Conservation (phyloP, 768 basidiomycete genomes). For the Leucosporidium creatinivorum region DNA sequence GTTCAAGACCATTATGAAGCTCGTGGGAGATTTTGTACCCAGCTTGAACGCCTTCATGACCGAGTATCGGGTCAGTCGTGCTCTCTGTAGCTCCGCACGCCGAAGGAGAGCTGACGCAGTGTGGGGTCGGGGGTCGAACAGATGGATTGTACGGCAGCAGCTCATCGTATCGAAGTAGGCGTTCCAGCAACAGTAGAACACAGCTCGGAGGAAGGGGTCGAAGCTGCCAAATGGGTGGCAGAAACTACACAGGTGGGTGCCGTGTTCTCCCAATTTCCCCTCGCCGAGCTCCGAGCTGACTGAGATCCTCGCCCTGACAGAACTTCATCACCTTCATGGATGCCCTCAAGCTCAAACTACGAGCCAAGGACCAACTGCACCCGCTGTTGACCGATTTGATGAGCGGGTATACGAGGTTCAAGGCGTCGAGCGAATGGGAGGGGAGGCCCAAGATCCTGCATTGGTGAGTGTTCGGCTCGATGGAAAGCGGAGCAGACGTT, state of each 20-base stretch:
- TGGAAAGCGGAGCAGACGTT: no score
- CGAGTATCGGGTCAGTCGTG: constrained; percentile 62
- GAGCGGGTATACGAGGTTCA: constrained; percentile 86
- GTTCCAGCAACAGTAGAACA: constrained; percentile 97
- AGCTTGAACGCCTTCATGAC: constrained; percentile 86
- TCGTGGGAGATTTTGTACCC: constrained; percentile 81
- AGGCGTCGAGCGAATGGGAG: constrained; percentile 92
- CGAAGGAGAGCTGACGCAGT: neutral
- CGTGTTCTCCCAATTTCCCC: constrained; percentile 10
- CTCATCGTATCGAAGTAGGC: constrained; percentile 81
- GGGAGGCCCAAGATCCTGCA: constrained; percentile 86
- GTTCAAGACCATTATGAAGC: constrained; percentile 93
- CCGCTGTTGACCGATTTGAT: constrained; percentile 93
- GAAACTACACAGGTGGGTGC: constrained; percentile 81
- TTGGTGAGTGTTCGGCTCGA: constrained; percentile 60
- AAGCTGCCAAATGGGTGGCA: constrained; percentile 94
- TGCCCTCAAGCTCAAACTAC: constrained; percentile 77
- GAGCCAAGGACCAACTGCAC: constrained; percentile 96
- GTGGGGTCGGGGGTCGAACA: constrained; percentile 37
- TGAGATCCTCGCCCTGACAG: constrained; percentile 50
- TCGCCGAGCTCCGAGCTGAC: neutral
- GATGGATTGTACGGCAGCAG: constrained; percentile 90
- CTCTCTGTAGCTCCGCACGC: neutral
- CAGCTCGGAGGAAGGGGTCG: constrained; percentile 80
- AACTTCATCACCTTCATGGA: constrained; percentile 99